A percentile compares a stretch with the other conserved stretches of the same genome.
Evolutionary conservation across 345 rosid genomes (phyloP).

Genomic region (Diplotaxis tenuifolia): DNA sequence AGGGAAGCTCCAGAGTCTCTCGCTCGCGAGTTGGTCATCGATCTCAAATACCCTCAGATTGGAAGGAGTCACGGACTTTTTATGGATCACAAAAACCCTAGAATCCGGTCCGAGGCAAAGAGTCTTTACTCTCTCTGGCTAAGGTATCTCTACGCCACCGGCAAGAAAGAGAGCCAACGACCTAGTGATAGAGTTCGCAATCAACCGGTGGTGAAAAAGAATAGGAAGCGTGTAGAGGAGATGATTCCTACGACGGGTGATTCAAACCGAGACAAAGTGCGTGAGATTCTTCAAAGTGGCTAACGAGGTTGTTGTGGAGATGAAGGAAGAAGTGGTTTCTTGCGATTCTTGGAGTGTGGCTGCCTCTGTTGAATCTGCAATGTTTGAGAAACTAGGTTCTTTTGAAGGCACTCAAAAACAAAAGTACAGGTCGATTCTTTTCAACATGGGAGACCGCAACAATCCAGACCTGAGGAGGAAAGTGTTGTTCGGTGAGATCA

Average conservation of each 20-base stretch:
- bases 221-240: neutral
- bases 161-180: neutral
- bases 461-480: constrained; percentile 28
- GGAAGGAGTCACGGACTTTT: neutral
- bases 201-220: neutral
- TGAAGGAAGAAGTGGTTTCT: constrained; percentile 10
- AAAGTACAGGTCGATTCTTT: constrained; percentile 18
- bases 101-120: neutral
- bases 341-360: constrained; percentile 14
- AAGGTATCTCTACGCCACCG: constrained; percentile 7
- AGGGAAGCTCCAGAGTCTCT: constrained; percentile 14
- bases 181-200: neutral
- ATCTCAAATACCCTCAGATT: neutral
- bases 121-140: constrained; percentile 11
- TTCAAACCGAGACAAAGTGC: constrained; percentile 23
- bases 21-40: neutral
- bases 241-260: neutral
- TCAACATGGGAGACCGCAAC: constrained; percentile 25
- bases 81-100: constrained; percentile 5
- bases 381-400: constrained; percentile 15
- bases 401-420: constrained; percentile 1
- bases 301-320: neutral
- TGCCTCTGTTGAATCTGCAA: neutral
- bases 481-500: constrained; percentile 16
- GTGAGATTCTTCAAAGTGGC: constrained; percentile 29